Evolutionary conservation across 306 rosid genomes (phyloP), one percentile per base, ranked within the genome.

Genomic region (Castanospermum australe): DNA sequence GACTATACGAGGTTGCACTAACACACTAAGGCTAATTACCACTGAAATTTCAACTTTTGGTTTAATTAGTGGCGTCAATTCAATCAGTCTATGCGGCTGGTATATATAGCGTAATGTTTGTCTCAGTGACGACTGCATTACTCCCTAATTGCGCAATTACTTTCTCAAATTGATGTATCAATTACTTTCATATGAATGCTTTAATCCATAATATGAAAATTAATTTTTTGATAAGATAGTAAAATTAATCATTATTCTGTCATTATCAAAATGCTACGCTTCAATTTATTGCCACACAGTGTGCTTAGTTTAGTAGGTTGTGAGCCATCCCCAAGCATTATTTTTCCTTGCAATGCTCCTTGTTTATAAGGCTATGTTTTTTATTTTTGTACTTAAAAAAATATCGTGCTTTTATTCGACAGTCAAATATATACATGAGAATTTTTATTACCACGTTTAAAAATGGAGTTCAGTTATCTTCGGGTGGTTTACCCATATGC

Each of bases 81-180:
- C 60, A 44, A 12, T 73, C 25, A 22, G 45, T 70, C 17, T 6
- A 20, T n/a, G 76, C 32, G 71, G 22, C 66, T 44, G 17, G 21
- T 33, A 20, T 28, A 18, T 25, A 55, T 56, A 67, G 78, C 63
- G 60, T 72, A 63, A 76, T 24, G 33, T 56, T 30, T 70, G 69
- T 79, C 48, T 67, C 10, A 15, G 57, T 83, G 91, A 85, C 86
- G 89, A 79, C 36, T 81, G 80, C 89, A 70, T 86, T 85, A 77
- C 87, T 51, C 81, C 42, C 38, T 73, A 68, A 55, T 73, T 80
- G 60, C 66, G 79, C 75, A 67, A 54, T 74, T 84, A 44, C 18
- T 45, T 44, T 51, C 25, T 60, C 59, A 32, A 65, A 10, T 52
- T 52, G 6, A 76, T 52, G 32, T 28, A 17, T 15, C 47, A 5